Base-by-base conservation (phyloP, 345 rosid genomes). In the Aquilaria sinensis region DNA sequence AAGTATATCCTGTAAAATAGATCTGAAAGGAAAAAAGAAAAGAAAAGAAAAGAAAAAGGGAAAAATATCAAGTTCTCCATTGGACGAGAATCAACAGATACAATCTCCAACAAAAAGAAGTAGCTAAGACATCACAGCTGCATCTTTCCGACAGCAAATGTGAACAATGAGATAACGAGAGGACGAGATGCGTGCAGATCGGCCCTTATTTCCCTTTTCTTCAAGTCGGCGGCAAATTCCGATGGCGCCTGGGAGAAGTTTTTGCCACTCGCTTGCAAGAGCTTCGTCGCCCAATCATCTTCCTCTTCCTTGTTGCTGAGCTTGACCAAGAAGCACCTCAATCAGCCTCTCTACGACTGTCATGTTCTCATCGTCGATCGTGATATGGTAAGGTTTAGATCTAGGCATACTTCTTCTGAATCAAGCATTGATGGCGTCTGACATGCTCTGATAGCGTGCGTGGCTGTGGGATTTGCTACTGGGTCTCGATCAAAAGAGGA, bases 91-190 rank as follows among this genome's bases (percentile, higher is more conserved):
- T 2, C 4, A 54, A 23, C 14, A 30, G 31, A 51, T 31, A 2
- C n/a, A 59, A 58, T 52, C 13, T 37, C 2, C 2, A 0, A 31
- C 5, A 41, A 41, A 51, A 59, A 54, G 61, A 69, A 13, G n/a
- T 60, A 55, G 8, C 47, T 9, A 48, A 65, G 16, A 53, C 86
- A 85, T 78, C 54, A 87, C 95, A 50, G 77, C 70, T 47, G 67
- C 72, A 56, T 82, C 63, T 68, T 72, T 76, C 9, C 74, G 85
- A 64, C 96, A 82, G 58, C 71, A 77, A 70, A 87, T 82, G 54
- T 88, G 91, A 68, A 85, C 96, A n/a, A 86, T 82, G 65, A 83
- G 83, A 67, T 83, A 87, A 65, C 81, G 55, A 58, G 80, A 74
- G 54, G 68, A 46, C 33, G 60, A 58, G 51, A 41, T 2, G 76